phyloP scores from a whole-genome alignment of 306 rosid genomes.

The Biancaea sappan region DNA sequence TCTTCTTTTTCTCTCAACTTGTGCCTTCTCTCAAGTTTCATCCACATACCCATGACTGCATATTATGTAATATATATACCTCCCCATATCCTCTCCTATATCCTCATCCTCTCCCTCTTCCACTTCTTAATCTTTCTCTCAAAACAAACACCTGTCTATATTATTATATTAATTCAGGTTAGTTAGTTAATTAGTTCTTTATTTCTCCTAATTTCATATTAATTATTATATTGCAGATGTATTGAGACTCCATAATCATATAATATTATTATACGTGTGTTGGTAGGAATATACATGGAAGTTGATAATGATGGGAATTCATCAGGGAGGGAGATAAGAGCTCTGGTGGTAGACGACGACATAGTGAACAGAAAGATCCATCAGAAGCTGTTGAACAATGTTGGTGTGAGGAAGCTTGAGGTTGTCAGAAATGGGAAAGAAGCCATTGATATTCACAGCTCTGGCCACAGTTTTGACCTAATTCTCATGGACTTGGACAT shows the following conservation, averaged over 20 bases:
- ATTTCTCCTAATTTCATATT: no score
- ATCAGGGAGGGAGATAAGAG: conserved; percentile 40
- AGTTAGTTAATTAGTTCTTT: no score
- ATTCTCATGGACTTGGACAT: conserved; percentile 90
- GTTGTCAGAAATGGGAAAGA: conserved; percentile 70
- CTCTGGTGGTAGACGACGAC: conserved; percentile 78
- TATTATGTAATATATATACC: neutral
- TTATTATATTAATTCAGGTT: neutral
- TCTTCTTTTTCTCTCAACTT: conserved; percentile 19
- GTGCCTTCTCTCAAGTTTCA: conserved; percentile 17
- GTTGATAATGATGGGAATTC: no score
- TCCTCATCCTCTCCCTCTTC: conserved; percentile 11
- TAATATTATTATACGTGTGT: neutral
- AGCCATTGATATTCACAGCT: conserved; percentile 67
- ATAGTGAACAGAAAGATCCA: conserved; percentile 51
- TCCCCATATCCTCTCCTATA: neutral
- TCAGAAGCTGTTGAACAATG: conserved; percentile 43
- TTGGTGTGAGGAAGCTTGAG: conserved; percentile 53
- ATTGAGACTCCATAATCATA: no score
- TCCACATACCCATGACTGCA: conserved; percentile 23
- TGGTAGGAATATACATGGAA: conserved; percentile 11
- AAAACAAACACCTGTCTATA: no score
- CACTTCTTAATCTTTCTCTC: no score
- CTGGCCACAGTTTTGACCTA: conserved; percentile 66
- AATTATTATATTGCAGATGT: no score